Percentiles rank a stretch among this genome's conserved stretches.
phyloP scores from a whole-genome alignment of 345 rosid species.

The Acer negundo region DNA sequence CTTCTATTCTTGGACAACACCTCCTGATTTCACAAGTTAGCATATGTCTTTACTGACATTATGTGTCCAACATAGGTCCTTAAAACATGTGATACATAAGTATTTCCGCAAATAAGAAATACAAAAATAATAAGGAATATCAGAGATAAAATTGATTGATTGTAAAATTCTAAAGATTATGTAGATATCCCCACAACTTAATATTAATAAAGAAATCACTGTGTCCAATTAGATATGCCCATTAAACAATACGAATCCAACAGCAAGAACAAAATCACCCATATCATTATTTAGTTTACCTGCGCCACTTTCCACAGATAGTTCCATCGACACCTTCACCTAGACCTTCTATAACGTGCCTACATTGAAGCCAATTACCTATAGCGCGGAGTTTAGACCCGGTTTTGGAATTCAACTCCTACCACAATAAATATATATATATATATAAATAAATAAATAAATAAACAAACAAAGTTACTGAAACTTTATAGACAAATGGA shows the following conservation, averaged over 20 bases:
- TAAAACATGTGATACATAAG: background rate
- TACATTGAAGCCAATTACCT: slow-evolving; percentile 95
- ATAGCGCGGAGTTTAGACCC: slow-evolving; percentile 39
- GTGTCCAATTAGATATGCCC: background rate
- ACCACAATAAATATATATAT: slow-evolving; percentile 23
- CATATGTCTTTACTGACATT: background rate
- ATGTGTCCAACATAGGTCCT: background rate
- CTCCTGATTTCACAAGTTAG: background rate
- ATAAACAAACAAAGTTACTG: slow-evolving; percentile 17
- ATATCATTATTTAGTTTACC: slow-evolving; percentile 46
- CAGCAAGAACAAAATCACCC: slow-evolving; percentile 13
- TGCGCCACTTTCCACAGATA: slow-evolving; percentile 98
- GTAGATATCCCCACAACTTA: background rate
- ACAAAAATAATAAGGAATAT: background rate
- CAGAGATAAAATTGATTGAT: background rate
- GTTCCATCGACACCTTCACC: slow-evolving; percentile 45
- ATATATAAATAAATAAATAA: background rate
- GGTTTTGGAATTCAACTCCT: slow-evolving; percentile 45
- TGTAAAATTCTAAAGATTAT: background rate
- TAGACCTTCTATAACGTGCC: slow-evolving; percentile 42
- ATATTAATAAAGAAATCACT: background rate
- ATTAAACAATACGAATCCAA: slow-evolving; percentile 18
- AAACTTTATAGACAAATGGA: slow-evolving; percentile 5
- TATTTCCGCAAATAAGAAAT: background rate
- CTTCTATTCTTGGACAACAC: background rate